Evolutionary conservation across 1,284 basidiomycete genomes (phyloP).

Genomic region (Tilletiopsis washingtonensis): DNA sequence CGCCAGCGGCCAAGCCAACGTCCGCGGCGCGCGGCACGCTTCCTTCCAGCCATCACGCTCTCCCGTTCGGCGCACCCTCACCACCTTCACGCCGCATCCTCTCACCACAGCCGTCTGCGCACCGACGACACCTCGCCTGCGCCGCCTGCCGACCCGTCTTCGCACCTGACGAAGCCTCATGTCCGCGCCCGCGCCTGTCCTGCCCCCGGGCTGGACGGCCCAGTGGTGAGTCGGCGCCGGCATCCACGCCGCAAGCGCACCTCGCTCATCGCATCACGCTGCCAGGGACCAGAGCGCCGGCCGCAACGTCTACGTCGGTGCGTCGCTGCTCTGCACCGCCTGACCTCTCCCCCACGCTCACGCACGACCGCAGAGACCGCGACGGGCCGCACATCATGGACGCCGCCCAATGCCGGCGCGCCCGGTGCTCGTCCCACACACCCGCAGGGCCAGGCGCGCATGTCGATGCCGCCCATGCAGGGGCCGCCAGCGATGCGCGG

Average conservation of each 20-base stretch:
- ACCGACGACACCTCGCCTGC: too few relatives aligned
- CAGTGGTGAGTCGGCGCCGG: constrained; percentile 61
- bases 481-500: constrained; percentile 23
- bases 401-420: constrained; percentile 36
- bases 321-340: constrained; percentile 29
- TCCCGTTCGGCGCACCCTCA: too few relatives aligned
- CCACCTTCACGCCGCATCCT: too few relatives aligned
- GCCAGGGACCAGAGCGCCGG: constrained; percentile 70
- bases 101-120: too few relatives aligned
- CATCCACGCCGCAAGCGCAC: not conserved
- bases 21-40: too few relatives aligned
- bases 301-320: constrained; percentile 74
- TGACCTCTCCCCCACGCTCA: not conserved
- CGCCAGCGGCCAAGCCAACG: too few relatives aligned
- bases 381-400: constrained; percentile 47
- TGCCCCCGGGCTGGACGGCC: constrained; percentile 80
- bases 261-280: not conserved
- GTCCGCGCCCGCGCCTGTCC: constrained; percentile 30
- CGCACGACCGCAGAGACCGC: constrained; percentile 27
- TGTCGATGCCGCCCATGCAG: constrained; percentile 44
- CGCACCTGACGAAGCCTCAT: too few relatives aligned
- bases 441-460: constrained; percentile 36
- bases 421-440: constrained; percentile 36
- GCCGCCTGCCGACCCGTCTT: too few relatives aligned
- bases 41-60: too few relatives aligned